Evolutionary conservation across 2,329 filamentous ascomycete genomes (phyloP).

Genomic region (Didymella pomorum): DNA sequence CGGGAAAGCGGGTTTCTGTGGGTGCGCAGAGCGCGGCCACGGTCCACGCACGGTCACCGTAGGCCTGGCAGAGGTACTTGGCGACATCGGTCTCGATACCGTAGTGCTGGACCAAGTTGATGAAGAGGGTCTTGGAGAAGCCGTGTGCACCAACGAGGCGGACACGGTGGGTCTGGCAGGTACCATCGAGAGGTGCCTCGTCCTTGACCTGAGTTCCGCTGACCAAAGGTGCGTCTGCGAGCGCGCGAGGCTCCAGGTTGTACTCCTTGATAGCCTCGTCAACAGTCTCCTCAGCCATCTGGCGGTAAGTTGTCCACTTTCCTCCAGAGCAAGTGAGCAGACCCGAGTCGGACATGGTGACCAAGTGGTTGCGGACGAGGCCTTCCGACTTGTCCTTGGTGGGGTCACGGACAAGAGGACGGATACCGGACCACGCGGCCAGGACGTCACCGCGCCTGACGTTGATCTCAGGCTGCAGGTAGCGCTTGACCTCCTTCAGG

Average conservation of each 20-base stretch:
- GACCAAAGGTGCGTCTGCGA: slow-evolving; percentile 69
- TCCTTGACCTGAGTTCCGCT: slow-evolving; percentile 77
- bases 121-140: slow-evolving; percentile 90
- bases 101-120: slow-evolving; percentile 93
- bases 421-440: slow-evolving; percentile 87
- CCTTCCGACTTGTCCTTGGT: slow-evolving; percentile 87
- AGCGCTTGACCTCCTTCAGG: slow-evolving; percentile 80
- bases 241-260: slow-evolving; percentile 64
- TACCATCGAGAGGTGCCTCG: slow-evolving; percentile 73
- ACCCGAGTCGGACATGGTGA: slow-evolving; percentile 80
- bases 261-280: slow-evolving; percentile 79
- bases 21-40: slow-evolving; percentile 81
- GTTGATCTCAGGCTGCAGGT: slow-evolving; percentile 83
- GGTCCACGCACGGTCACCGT: slow-evolving; percentile 92
- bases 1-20: slow-evolving; percentile 81
- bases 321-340: slow-evolving; percentile 86
- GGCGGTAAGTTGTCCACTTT: slow-evolving; percentile 92
- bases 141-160: slow-evolving; percentile 85
- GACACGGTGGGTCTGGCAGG: slow-evolving; percentile 84
- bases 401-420: slow-evolving; percentile 84
- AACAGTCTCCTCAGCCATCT: slow-evolving; percentile 91
- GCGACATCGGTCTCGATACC: slow-evolving; percentile 92
- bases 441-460: slow-evolving; percentile 87
- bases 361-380: slow-evolving; percentile 84
- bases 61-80: slow-evolving; percentile 84